A percentile compares a stretch with the other conserved stretches of the same genome.
Evolutionary conservation across 352 stramenopile species (phyloP).

Genomic region (Pythium aquatile): DNA sequence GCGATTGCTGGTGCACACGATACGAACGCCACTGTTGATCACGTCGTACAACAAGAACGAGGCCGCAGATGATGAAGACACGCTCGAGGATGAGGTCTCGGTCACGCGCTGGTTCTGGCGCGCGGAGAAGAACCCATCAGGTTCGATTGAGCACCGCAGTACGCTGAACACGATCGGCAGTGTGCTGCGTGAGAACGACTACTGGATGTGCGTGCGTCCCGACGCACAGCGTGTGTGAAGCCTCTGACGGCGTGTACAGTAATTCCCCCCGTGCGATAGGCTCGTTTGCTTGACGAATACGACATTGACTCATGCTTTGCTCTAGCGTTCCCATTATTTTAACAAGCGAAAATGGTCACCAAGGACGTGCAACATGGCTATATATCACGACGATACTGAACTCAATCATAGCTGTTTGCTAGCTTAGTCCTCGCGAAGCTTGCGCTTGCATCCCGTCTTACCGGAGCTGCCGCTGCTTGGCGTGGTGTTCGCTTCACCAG

Average conservation of each 20-base stretch:
- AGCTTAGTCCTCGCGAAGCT: constrained; percentile 5
- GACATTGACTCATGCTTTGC: not conserved
- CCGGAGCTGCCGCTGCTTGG: not conserved
- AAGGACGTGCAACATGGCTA: not conserved
- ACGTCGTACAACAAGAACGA: constrained; percentile 87
- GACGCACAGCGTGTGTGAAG: not conserved
- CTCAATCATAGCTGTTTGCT: not conserved
- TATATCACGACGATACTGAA: not conserved
- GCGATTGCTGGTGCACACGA: constrained; percentile 50
- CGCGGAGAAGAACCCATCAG: constrained; percentile 65
- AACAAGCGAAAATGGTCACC: not conserved
- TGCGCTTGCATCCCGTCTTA: constrained; percentile 12
- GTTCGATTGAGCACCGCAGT: constrained; percentile 39
- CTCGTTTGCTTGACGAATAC: not conserved
- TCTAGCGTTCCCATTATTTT: not conserved
- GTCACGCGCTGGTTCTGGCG: constrained; percentile 66
- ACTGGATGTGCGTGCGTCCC: constrained; percentile 77
- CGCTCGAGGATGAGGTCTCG: constrained; percentile 53
- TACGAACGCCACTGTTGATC: constrained; percentile 63
- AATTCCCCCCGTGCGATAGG: not conserved
- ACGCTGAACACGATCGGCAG: constrained; percentile 59
- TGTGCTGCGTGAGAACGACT: constrained; percentile 73
- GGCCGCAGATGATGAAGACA: constrained; percentile 75
- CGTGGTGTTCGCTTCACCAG: constrained; percentile 6
- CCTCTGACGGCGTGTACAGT: not conserved